Conservation (phyloP, 164 flowering plant species). For the Cinnamomum chago region DNA sequence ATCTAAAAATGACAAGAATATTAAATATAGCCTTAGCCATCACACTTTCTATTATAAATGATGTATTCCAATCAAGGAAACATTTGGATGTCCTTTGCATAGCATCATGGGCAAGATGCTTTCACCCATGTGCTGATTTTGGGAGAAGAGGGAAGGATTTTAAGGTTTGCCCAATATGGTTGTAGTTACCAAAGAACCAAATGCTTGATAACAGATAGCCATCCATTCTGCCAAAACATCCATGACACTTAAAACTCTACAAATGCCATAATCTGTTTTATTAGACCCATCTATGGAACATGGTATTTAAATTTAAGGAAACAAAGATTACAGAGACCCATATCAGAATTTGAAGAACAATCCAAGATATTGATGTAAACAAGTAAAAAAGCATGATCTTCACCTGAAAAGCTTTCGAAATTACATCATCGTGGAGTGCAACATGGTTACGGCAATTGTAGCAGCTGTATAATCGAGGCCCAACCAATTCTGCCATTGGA, state of each 20-base stretch:
- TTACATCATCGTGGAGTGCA: constrained; percentile 64
- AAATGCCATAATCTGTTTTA: too few species aligned
- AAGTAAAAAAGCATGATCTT: constrained; percentile 14
- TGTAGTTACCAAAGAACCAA: neutral
- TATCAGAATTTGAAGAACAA: neutral
- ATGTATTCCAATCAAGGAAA: too few species aligned
- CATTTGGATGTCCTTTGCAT: neutral
- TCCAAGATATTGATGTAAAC: constrained; percentile 10
- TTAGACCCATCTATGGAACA: neutral
- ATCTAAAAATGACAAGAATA: too few species aligned
- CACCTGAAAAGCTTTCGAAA: constrained; percentile 80
- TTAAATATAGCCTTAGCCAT: too few species aligned
- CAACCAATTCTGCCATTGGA: constrained; percentile 52
- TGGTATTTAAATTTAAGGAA: neutral
- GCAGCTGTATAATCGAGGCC: constrained; percentile 69
- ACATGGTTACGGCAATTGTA: constrained; percentile 69
- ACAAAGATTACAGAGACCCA: neutral
- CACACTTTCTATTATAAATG: too few species aligned
- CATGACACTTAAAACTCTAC: neutral
- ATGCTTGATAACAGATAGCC: too few species aligned
- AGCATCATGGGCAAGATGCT: neutral
- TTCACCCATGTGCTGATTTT: neutral
- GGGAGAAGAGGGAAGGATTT: neutral
- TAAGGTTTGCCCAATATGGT: neutral
- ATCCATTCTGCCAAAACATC: neutral